Conservation (phyloP, 345 rosid genomes). For the Eucalyptus curtisii region DNA sequence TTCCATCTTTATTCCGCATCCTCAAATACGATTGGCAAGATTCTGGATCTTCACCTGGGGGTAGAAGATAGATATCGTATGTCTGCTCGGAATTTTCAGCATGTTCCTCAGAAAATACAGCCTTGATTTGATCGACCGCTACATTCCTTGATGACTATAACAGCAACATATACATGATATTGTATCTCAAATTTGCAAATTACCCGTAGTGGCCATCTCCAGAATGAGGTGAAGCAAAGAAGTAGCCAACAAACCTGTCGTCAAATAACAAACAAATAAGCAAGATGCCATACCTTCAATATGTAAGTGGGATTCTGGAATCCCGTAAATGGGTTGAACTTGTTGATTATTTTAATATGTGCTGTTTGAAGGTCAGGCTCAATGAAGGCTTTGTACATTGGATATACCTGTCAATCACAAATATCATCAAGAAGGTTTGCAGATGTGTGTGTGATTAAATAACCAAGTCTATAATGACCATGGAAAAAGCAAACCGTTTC, state of each 20-base stretch:
- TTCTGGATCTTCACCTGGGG: conserved; percentile 99
- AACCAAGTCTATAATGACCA: background rate
- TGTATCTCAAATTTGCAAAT: background rate
- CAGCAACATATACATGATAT: conserved; percentile 2
- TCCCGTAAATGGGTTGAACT: conserved; percentile 94
- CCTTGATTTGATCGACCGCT: conserved; percentile 58
- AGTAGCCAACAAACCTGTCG: background rate
- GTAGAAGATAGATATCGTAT: conserved; percentile 94
- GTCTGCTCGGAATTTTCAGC: conserved; percentile 73
- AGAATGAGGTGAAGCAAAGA: background rate
- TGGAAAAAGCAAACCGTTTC: conserved; percentile 53
- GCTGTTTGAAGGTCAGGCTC: conserved; percentile 99
- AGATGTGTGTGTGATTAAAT: background rate
- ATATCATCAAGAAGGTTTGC: background rate
- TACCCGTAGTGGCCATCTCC: background rate
- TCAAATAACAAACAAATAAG: background rate
- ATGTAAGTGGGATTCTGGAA: conserved; percentile 96
- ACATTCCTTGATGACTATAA: conserved; percentile 72
- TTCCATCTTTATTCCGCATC: conserved; percentile 99
- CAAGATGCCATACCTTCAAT: conserved; percentile 51
- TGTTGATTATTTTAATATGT: conserved; percentile 82
- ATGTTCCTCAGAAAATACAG: conserved; percentile 50
- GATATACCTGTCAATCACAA: conserved; percentile 63
- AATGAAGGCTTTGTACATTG: conserved; percentile 98
- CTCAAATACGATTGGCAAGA: conserved; percentile 94